Percentiles rank a stretch among this genome's conserved stretches.
Evolutionary conservation across 805 yeast genomes (phyloP).

Genomic region (Metschnikowia lunata): DNA sequence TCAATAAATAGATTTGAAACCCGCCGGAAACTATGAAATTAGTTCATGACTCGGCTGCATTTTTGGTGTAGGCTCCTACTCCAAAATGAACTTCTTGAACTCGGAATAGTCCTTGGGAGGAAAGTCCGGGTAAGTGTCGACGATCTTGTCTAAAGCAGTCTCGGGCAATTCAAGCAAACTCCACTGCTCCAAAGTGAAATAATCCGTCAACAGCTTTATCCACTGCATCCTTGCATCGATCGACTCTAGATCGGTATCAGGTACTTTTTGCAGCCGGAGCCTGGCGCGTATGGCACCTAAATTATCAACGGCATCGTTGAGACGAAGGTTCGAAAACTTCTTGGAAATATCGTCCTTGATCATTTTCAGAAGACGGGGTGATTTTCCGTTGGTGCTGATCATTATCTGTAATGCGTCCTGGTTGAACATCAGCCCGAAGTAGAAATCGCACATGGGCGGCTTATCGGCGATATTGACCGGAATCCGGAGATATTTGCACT

Average conservation of each 20-base stretch:
- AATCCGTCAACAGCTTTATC: slow-evolving; percentile 63
- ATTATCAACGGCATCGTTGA: slow-evolving; percentile 58
- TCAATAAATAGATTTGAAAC: too few relatives aligned
- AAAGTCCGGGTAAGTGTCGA: slow-evolving; percentile 46
- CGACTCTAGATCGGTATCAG: slow-evolving; percentile 41
- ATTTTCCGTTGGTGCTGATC: slow-evolving; percentile 80
- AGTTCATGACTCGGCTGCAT: too few relatives aligned
- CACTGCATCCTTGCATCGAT: slow-evolving; percentile 66
- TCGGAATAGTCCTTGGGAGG: slow-evolving; percentile 36
- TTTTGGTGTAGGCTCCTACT: too few relatives aligned
- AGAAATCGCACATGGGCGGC: slow-evolving; percentile 80
- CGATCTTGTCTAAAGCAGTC: slow-evolving; percentile 33
- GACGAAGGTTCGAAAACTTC: slow-evolving; percentile 38
- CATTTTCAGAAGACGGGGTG: slow-evolving; percentile 65
- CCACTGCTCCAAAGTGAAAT: slow-evolving; percentile 56
- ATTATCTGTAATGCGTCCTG: slow-evolving; percentile 71
- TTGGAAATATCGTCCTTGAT: slow-evolving; percentile 52
- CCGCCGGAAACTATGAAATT: too few relatives aligned
- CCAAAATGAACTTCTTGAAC: slow-evolving; percentile 11
- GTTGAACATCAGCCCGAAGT: slow-evolving; percentile 74
- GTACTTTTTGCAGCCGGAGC: slow-evolving; percentile 43
- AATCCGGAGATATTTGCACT: slow-evolving; percentile 42
- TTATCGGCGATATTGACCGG: slow-evolving; percentile 80
- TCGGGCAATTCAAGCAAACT: slow-evolving; percentile 35
- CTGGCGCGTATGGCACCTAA: slow-evolving; percentile 52